Conservation (phyloP, 2,329 filamentous ascomycete genomes). For the Paecilomyces variotii region DNA sequence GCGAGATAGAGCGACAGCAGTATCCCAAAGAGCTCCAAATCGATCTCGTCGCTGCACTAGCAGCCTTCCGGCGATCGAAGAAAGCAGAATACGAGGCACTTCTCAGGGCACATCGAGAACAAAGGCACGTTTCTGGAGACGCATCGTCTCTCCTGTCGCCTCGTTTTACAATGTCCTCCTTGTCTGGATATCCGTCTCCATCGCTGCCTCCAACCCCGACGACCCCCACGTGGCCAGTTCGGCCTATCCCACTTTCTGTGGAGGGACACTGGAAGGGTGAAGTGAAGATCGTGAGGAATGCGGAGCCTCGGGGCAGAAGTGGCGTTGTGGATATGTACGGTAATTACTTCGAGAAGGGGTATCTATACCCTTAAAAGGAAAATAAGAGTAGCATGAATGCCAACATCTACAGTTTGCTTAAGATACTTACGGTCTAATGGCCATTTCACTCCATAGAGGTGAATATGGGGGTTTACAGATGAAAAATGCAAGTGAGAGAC, state of each 20-base stretch:
- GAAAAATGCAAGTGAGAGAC: neutral
- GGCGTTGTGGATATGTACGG: constrained; percentile 46
- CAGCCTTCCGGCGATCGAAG: constrained; percentile 45
- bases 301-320: constrained; percentile 29
- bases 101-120: constrained; percentile 16
- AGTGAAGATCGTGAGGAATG: constrained; percentile 48
- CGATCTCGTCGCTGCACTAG: constrained; percentile 48
- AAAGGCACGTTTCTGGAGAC: constrained; percentile 16
- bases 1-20: constrained; percentile 8
- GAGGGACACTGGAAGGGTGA: constrained; percentile 55
- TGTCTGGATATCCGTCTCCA: constrained; percentile 1
- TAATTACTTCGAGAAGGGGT: constrained; percentile 46
- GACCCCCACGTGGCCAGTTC: constrained; percentile 2
- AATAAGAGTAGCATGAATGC: neutral
- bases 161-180: constrained; percentile 4
- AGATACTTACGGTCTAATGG: neutral
- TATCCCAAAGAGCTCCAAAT: constrained; percentile 17
- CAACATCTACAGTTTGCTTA: neutral
- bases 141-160: constrained; percentile 9
- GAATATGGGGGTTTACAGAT: neutral
- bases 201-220: constrained; percentile 10
- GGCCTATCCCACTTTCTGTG: constrained; percentile 31
- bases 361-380: constrained; percentile 39
- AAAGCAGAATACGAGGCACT: constrained; percentile 42
- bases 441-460: neutral